Evolutionary conservation across 805 yeast genomes (phyloP).

Genomic region (Myxozyma melibiosi): DNA sequence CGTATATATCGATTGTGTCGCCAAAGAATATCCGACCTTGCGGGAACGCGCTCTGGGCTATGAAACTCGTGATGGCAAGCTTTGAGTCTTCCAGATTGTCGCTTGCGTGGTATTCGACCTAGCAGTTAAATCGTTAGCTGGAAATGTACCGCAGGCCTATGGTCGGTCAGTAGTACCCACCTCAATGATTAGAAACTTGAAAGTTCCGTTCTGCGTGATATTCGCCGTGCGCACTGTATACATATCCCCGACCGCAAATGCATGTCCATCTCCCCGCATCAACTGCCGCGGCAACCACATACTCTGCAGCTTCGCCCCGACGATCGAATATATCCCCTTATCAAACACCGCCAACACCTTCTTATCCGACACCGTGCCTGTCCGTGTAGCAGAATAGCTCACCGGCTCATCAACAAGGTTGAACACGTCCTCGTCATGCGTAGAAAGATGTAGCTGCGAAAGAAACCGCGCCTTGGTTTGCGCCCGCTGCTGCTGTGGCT

Average conservation of each 20-base stretch:
- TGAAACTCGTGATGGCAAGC: constrained; percentile 6
- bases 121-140: neutral
- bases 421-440: constrained; percentile 39
- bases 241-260: constrained; percentile 53
- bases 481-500: constrained; percentile 4
- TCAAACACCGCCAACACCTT: constrained; percentile 47
- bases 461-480: constrained; percentile 30
- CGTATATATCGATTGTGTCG: constrained; percentile 10
- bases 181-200: constrained; percentile 45
- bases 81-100: constrained; percentile 12
- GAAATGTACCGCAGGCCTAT: neutral
- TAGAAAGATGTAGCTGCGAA: constrained; percentile 40
- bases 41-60: constrained; percentile 16
- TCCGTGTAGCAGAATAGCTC: constrained; percentile 32
- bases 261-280: constrained; percentile 73
- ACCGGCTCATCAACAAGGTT: constrained; percentile 38
- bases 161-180: neutral
- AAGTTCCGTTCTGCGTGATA: constrained; percentile 71
- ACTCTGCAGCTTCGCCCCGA: constrained; percentile 62
- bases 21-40: constrained; percentile 25
- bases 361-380: neutral
- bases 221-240: constrained; percentile 66
- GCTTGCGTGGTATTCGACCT: constrained; percentile 23
- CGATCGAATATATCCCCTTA: constrained; percentile 59
- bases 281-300: constrained; percentile 71